Conservation (phyloP, 2,329 filamentous ascomycete genomes). For the Metarhizium rileyi region DNA sequence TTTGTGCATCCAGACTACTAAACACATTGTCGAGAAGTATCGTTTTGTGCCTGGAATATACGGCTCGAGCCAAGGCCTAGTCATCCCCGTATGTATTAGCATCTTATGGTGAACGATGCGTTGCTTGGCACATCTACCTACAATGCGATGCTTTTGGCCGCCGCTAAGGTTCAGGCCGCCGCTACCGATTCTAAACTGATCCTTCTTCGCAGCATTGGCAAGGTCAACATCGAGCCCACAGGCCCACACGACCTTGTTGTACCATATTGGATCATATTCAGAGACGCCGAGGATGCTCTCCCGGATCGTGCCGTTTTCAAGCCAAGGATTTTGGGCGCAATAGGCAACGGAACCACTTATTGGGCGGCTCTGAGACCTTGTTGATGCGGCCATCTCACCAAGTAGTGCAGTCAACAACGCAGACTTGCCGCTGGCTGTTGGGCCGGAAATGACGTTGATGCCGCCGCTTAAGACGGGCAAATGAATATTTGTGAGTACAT, state of each 20-base stretch:
- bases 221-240: slow-evolving; percentile 28
- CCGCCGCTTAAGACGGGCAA: no score
- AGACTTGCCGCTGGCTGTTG: slow-evolving; percentile 37
- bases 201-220: slow-evolving; percentile 18
- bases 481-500: no score
- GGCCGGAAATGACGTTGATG: no score
- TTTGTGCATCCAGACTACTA: slow-evolving; percentile 34
- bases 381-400: slow-evolving; percentile 21
- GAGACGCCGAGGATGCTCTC: slow-evolving; percentile 28
- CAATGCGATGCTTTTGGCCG: slow-evolving; percentile 33
- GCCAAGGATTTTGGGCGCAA: slow-evolving; percentile 35
- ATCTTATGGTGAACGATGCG: background rate
- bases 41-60: slow-evolving; percentile 30
- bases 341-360: slow-evolving; percentile 29
- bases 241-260: slow-evolving; percentile 18
- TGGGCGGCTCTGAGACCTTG: no score
- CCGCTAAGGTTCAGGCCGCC: slow-evolving; percentile 32
- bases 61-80: slow-evolving; percentile 34
- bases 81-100: background rate
- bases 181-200: slow-evolving; percentile 29
- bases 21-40: slow-evolving; percentile 37
- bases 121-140: slow-evolving; percentile 12
- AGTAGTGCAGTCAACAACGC: slow-evolving; percentile 28
- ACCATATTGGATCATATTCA: slow-evolving; percentile 18
- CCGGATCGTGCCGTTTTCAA: slow-evolving; percentile 29